Evolutionary conservation across 2,329 filamentous ascomycete genomes (phyloP).

Genomic region (Stagonosporopsis cucurbitacearum): DNA sequence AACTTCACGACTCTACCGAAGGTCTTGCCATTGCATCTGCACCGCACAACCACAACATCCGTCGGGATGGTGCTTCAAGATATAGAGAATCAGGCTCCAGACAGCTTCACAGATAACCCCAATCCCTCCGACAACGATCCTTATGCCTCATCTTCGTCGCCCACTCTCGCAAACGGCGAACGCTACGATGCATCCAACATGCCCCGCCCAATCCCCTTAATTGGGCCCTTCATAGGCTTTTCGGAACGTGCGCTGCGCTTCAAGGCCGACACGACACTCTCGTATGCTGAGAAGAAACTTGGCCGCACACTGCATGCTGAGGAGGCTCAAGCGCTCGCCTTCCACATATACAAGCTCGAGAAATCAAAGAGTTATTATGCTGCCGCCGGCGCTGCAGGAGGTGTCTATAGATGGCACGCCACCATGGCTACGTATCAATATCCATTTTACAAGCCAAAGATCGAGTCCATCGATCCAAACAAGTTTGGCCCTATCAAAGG

Average conservation of each 20-base stretch:
- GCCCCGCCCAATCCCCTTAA: constrained; percentile 46
- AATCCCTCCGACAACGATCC: constrained; percentile 48
- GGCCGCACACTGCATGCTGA: constrained; percentile 48
- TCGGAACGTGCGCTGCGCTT: constrained; percentile 33
- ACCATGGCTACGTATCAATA: constrained; percentile 48
- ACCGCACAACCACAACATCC: not conserved
- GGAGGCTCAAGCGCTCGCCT: constrained; percentile 53
- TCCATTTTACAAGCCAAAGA: constrained; percentile 51
- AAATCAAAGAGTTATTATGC: constrained; percentile 49
- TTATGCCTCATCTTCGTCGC: constrained; percentile 37
- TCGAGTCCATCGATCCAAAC: constrained; percentile 49
- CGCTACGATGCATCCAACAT: constrained; percentile 49
- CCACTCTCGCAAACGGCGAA: constrained; percentile 5
- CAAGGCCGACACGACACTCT: constrained; percentile 43
- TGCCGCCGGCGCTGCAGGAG: constrained; percentile 43
- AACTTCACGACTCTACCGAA: constrained; percentile 23
- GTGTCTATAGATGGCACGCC: constrained; percentile 43
- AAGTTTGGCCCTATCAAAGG: constrained; percentile 47
- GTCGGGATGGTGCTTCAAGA: constrained; percentile 53
- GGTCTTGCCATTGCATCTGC: constrained; percentile 33
- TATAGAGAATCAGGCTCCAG: constrained; percentile 35
- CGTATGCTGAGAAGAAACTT: constrained; percentile 42
- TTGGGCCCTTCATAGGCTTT: constrained; percentile 42
- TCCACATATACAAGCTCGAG: constrained; percentile 48
- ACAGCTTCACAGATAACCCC: constrained; percentile 41